These are phyloP conservation scores for Yamadazyma olivae DNA, from an alignment of 805 yeast genomes.

Conservation along the genomic window DNA sequence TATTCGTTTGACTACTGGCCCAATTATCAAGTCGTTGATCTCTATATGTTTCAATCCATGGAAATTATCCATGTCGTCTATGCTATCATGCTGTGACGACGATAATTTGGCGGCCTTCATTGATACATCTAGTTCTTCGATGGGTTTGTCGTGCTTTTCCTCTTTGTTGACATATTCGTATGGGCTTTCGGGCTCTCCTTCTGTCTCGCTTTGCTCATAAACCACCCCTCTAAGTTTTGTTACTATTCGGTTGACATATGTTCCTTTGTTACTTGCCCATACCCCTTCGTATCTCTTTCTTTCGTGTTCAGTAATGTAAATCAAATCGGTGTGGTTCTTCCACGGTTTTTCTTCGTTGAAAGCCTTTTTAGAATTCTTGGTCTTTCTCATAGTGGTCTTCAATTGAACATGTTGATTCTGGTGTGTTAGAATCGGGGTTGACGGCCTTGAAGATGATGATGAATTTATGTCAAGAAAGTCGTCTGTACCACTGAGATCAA, in stretches of 20 bases:
- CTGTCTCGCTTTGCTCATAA: conserved; percentile 12
- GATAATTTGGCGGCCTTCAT: conserved; percentile 35
- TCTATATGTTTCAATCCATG: conserved; percentile 29
- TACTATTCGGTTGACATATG: conserved; percentile 43
- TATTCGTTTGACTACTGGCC: conserved; percentile 67
- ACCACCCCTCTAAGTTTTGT: conserved; percentile 30
- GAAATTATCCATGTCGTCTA: conserved; percentile 20
- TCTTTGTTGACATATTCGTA: conserved; percentile 8
- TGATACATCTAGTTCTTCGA: conserved; percentile 6
- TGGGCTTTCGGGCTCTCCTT: conserved; percentile 7
- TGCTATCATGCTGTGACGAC: conserved; percentile 18
- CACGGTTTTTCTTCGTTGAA: conserved; percentile 92
- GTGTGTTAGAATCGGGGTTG: conserved; percentile 11
- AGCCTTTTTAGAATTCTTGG: conserved; percentile 33
- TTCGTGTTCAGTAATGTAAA: conserved; percentile 55
- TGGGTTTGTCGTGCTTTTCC: conserved; percentile 7
- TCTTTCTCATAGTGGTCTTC: conserved; percentile 51
- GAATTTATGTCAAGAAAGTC: background rate
- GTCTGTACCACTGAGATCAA: no score
- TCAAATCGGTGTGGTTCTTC: conserved; percentile 74
- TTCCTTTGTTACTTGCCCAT: conserved; percentile 86
- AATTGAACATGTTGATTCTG: conserved; percentile 35
- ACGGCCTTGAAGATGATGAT: conserved; percentile 13
- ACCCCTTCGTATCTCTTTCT: conserved; percentile 88
- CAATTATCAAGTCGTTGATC: conserved; percentile 42